These are phyloP conservation scores for Quercus bicolor DNA, from an alignment of 306 rosid species.

Conservation along the genomic window DNA sequence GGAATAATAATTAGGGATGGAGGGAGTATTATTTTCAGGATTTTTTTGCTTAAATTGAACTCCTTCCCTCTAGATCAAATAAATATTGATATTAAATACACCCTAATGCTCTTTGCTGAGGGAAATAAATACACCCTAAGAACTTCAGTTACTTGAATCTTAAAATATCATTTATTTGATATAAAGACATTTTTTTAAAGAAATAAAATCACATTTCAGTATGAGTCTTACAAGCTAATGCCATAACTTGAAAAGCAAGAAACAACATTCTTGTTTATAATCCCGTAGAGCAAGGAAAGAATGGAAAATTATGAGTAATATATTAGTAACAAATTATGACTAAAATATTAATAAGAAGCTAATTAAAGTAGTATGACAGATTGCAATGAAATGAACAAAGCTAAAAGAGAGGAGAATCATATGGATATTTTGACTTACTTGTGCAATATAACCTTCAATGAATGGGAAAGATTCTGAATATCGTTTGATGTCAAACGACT, in stretches of 20 bases:
- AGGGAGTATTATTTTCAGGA: neutral
- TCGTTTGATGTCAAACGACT: slow-evolving; percentile 41
- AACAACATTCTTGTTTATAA: neutral
- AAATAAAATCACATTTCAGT: neutral
- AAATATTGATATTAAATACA: neutral
- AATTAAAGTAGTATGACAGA: neutral
- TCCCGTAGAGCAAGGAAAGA: neutral
- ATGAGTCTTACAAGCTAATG: neutral
- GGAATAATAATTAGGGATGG: neutral
- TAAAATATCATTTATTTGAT: neutral
- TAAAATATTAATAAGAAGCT: neutral
- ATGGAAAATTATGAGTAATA: neutral
- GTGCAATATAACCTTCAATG: slow-evolving; percentile 49
- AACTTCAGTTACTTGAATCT: neutral
- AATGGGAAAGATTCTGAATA: slow-evolving; percentile 43
- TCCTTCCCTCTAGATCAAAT: neutral
- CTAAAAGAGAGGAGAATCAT: neutral
- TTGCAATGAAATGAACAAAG: neutral
- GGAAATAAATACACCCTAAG: neutral
- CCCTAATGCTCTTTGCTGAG: neutral
- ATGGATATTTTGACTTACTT: slow-evolving; percentile 47
- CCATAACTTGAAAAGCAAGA: neutral
- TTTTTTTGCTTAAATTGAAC: neutral
- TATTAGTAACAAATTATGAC: neutral
- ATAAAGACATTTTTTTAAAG: neutral